Evolutionary conservation across 1,139 yeast species (phyloP), one percentile per base, ranked within the genome.

Genomic region (Saccharomyces pastorianus): DNA sequence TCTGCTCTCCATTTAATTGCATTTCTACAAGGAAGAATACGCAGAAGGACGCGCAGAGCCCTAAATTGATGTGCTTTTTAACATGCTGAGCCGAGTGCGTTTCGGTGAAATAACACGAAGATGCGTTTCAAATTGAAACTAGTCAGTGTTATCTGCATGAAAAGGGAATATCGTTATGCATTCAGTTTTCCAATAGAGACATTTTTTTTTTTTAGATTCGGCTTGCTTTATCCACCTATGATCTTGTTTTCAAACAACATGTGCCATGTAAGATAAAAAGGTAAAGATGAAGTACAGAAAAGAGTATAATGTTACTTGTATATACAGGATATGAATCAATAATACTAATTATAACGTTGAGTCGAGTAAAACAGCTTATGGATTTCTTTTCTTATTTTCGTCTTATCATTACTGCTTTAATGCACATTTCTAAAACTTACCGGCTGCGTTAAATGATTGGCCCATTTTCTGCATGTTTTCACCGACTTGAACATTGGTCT

Each of bases 401-500:
- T 23, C 47, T 46, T 8, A 14, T 46, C 48, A 17, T 17, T 17
- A 38, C 44, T 38, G 44, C 9, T 47, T 20, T 27, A 34, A 44
- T 25, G 46, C 50, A 7, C 20, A 47, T 20, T 14, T 44, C 59
- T 58, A 68, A 42, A 66, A 62, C 53, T 66, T 66, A 53, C 73
- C 73, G 58, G 74, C 75, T 46, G 71, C 65, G 46, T 56, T 59
- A 63, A 74, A 73, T 46, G 71, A 66, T 57, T 73, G 85, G 52
- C 91, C 91, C 72, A 85, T 73, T 67, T 81, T 79, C 74, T 85
- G 90, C 90, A 85, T 84, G 71, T 83, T 80, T 68, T 91, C 98
- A 63, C 98, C 98, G 61, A 95, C 96, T 76, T 90, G 88, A 61
- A 89, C 95, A 72, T 93, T 93, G 62, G 96, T 90, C 66, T 90